These are phyloP conservation scores for Teratosphaeriaceae sp. DNA, from an alignment of 2,329 filamentous ascomycete genomes.

Conservation along the genomic window DNA sequence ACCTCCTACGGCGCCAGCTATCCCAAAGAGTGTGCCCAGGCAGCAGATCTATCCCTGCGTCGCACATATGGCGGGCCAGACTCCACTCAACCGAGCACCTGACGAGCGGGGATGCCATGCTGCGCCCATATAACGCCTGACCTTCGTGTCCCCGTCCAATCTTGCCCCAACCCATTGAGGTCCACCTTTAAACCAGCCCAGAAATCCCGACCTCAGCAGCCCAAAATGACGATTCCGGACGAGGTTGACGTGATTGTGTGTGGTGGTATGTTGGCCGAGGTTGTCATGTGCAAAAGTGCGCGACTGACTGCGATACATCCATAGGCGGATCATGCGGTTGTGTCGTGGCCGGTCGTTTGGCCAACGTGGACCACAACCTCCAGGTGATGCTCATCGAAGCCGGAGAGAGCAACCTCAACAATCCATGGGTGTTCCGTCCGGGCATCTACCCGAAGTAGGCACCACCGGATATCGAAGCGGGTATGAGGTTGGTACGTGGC, in stretches of 20 bases:
- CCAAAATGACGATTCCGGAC: conserved; percentile 58
- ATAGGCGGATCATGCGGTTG: conserved; percentile 30
- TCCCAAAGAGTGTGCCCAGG: background rate
- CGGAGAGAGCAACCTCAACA: conserved; percentile 68
- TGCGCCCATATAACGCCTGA: background rate
- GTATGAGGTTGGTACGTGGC: no score
- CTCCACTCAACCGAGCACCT: background rate
- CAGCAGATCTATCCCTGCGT: conserved; percentile 1
- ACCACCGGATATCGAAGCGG: no score
- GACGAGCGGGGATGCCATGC: background rate
- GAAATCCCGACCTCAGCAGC: no score
- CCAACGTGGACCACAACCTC: conserved; percentile 68
- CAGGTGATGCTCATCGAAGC: conserved; percentile 61
- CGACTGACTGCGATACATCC: background rate
- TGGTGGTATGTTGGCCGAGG: conserved; percentile 55
- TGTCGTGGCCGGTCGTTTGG: conserved; percentile 51
- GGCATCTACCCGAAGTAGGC: conserved; percentile 70
- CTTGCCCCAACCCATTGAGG: no score
- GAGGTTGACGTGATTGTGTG: conserved; percentile 78
- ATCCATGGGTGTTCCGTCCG: conserved; percentile 66
- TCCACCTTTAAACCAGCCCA: no score
- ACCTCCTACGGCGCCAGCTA: background rate
- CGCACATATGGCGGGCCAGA: background rate
- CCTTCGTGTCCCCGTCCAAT: no score
- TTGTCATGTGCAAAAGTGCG: background rate